phyloP scores from a whole-genome alignment of 2,329 filamentous ascomycete species.

The Microcyclosporella mali region DNA sequence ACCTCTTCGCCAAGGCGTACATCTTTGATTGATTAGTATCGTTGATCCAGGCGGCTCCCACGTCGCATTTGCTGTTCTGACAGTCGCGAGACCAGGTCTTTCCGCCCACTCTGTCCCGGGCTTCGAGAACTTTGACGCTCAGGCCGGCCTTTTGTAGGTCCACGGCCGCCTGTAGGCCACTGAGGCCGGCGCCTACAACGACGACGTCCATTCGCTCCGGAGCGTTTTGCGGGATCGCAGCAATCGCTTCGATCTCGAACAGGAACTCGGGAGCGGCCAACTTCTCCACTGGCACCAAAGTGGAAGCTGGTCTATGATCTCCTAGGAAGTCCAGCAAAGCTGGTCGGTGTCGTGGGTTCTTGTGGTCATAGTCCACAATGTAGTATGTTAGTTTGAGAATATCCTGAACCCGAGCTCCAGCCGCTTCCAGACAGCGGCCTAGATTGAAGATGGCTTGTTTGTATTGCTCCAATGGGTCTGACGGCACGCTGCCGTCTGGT shows the following conservation, averaged over 20 bases:
- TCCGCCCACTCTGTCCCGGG: constrained; percentile 32
- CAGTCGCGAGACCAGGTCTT: constrained; percentile 43
- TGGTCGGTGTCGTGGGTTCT: constrained; percentile 16
- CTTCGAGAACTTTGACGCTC: constrained; percentile 28
- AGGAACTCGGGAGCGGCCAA: constrained; percentile 22
- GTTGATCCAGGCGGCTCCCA: constrained; percentile 58
- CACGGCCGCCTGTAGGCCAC: constrained; percentile 27
- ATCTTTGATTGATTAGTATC: constrained; percentile 48
- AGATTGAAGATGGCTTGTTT: constrained; percentile 21
- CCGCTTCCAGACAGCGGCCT: constrained; percentile 19
- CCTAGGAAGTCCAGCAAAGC: constrained; percentile 21
- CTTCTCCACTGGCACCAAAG: constrained; percentile 21
- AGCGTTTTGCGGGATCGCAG: constrained; percentile 15
- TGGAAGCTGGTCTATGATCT: constrained; percentile 21
- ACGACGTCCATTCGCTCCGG: constrained; percentile 26
- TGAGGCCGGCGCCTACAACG: constrained; percentile 30
- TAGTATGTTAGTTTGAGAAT: constrained; percentile 24
- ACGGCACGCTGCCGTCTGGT: constrained; percentile 18
- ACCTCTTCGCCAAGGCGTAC: constrained; percentile 37
- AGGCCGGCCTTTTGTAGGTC: constrained; percentile 25
- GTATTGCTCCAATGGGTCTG: constrained; percentile 20
- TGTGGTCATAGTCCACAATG: constrained; percentile 24
- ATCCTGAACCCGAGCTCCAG: constrained; percentile 20
- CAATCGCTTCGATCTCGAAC: constrained; percentile 25
- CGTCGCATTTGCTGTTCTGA: constrained; percentile 38